Base-by-base conservation (phyloP, 2,329 filamentous ascomycete genomes). In the Lithohypha guttulata region DNA sequence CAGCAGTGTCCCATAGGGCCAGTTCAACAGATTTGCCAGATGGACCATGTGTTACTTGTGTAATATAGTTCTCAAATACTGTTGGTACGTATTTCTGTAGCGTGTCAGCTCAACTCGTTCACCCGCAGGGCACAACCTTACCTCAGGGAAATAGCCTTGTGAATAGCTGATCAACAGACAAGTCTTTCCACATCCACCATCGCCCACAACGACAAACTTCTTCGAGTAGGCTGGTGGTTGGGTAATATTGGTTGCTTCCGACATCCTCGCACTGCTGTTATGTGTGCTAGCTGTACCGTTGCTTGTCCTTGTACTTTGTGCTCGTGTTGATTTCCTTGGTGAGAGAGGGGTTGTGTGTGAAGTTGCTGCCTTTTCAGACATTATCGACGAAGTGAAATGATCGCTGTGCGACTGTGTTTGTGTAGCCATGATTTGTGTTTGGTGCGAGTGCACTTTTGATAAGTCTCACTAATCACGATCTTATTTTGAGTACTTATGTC, bases 21-120 rank as follows among this genome's bases (percentile, higher is more conserved):
- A 98, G 76, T 67, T 98, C 91, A 51, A 98, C 86, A 42, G 81
- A 87, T 72, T 95, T 96, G 57, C 89, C 87, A 9, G 81, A 84
- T 30, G 79, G 76, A 49, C 79, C 77, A 65, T 98, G 91, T 44
- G 79, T 82, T 42, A 89, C 93, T 62, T 94, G 89, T 39, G 91
- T 95, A 66, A 98, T 96, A 75, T 98, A 98, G 70, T 98, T 98
- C 59, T 98, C 91, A 61, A 98, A 98, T 37, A 98, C 91, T 2
- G 91, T 98, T 3, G 91, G 91, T 27, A 98, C 91, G 56, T 98
- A 98, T 96, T 95, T 96, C 91, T 98, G 55, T 13, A 33, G n/a
- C n/a, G n/a, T n/a, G n/a, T n/a, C n/a, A n/a, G n/a, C n/a, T n/a
- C n/a, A n/a, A n/a, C n/a, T n/a, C n/a, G n/a, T n/a, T n/a, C n/a